Base-by-base conservation (phyloP, 768 basidiomycete genomes). In the Auricularia sp. region DNA sequence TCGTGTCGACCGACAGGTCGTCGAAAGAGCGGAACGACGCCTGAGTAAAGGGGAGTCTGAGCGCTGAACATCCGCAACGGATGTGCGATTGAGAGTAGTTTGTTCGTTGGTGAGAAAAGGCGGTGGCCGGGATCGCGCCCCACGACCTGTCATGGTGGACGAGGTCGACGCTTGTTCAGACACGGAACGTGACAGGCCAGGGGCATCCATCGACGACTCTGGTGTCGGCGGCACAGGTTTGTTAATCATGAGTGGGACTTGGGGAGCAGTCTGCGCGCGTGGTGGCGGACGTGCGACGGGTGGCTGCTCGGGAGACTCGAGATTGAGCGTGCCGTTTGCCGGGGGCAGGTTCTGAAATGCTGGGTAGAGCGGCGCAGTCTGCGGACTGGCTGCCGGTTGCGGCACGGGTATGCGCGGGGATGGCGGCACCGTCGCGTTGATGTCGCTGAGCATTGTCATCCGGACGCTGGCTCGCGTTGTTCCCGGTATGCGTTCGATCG, bases 151-250 rank as follows among this genome's bases (percentile, higher is more conserved):
- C 66, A 66, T 23, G 53, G n/a, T 33, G 47, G 42, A n/a, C 58
- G 61, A 51, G 53, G 56, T 44, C 51, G 61, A 53, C 21, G 29
- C 36, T 42, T 39, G 18, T 51, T 51, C 56, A 11, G 56, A 59
- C 14, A 35, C 34, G 16, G 56, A 59, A 18, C 56, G 56, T 34
- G 56, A 33, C 16, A 59, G 56, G 10, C 23, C 34, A 33, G 56
- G 23, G 56, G 16, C 56, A 35, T 35, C 47, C 21, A 21, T 51
- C 16, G 47, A 51, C 18, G 47, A 43, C 18, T 51, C 65, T 33
- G 74, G 72, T 29, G 75, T 70, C 18, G 75, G 76, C 7, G 78
- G 76, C 23, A 74, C 74, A 7, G 77, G 74, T 61, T 75, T 79
- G 61, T 74, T 75, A 64, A 74, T 71, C 44, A 67, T 66, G 67